Evolutionary conservation across 805 yeast genomes (phyloP).

Genomic region (Zygosaccharomyces siamensis): DNA sequence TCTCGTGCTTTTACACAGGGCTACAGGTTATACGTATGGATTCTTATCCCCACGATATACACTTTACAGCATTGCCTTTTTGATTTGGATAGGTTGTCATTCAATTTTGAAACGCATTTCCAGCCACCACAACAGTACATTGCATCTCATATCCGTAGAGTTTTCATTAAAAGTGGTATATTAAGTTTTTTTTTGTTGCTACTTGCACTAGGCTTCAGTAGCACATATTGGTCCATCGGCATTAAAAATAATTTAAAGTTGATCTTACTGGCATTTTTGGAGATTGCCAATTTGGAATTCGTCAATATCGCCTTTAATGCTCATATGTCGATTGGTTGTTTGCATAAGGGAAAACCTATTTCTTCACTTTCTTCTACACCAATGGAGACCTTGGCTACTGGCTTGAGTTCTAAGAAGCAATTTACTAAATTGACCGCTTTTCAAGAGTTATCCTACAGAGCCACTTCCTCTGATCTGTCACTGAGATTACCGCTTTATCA

Average conservation of each 20-base stretch:
- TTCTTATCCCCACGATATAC: conserved; percentile 42
- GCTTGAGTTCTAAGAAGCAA: conserved; percentile 49
- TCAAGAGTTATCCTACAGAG: conserved; percentile 66
- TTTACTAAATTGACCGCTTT: conserved; percentile 61
- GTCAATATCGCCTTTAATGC: conserved; percentile 56
- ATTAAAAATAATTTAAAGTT: conserved; percentile 30
- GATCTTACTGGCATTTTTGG: conserved; percentile 35
- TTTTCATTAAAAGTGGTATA: conserved; percentile 35
- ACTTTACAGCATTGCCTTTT: conserved; percentile 47
- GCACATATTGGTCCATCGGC: conserved; percentile 34
- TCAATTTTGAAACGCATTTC: conserved; percentile 39
- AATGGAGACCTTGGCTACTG: conserved; percentile 56
- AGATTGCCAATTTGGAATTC: conserved; percentile 47
- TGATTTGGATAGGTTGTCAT: conserved; percentile 51
- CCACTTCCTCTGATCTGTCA: conserved; percentile 46
- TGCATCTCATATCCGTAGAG: conserved; percentile 23
- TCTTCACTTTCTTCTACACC: conserved; percentile 54
- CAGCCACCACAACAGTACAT: conserved; percentile 38
- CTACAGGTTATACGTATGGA: conserved; percentile 31
- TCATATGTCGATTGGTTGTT: conserved; percentile 66
- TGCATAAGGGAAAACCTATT: conserved; percentile 60
- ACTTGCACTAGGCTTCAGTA: conserved; percentile 39
- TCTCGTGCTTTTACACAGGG: conserved; percentile 16
- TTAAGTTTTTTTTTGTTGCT: conserved; percentile 35
- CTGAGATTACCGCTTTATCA: conserved; percentile 52